Percentiles rank a stretch among this genome's conserved stretches.
Conservation (phyloP, 2,329 filamentous ascomycete genomes). For the Sporothrix humicola region DNA sequence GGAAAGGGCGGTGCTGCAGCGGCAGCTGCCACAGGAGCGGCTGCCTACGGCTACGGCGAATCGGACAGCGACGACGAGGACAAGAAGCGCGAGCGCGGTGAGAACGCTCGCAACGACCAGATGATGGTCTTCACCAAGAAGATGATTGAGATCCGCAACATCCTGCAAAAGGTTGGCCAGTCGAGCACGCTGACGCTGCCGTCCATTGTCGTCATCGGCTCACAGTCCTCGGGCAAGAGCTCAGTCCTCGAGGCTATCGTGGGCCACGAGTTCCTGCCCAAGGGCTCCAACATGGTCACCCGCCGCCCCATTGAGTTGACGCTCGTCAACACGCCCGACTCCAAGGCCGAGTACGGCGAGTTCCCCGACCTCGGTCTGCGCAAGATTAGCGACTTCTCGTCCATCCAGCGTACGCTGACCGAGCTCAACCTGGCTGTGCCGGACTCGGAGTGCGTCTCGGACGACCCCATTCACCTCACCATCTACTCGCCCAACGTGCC, state of each 20-base stretch:
- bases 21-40: conserved; percentile 68
- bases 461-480: conserved; percentile 93
- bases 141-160: conserved; percentile 98
- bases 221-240: conserved; percentile 97
- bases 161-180: conserved; percentile 90
- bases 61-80: conserved; percentile 57
- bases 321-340: conserved; percentile 89
- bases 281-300: conserved; percentile 99
- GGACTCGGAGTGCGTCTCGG: conserved; percentile 87
- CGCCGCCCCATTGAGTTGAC: conserved; percentile 94
- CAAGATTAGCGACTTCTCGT: conserved; percentile 88
- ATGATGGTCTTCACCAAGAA: conserved; percentile 99
- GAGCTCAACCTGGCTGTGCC: conserved; percentile 94
- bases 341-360: conserved; percentile 88
- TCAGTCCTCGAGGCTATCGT: conserved; percentile 97
- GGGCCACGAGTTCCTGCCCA: conserved; percentile 95
- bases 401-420: conserved; percentile 90
- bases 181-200: conserved; percentile 86
- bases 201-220: conserved; percentile 98
- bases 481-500: conserved; percentile 96
- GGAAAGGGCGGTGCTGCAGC: conserved; percentile 65
- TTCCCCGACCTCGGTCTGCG: conserved; percentile 90
- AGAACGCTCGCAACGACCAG: conserved; percentile 85
- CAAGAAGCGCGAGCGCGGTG: conserved; percentile 45
- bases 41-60: conserved; percentile 76